A percentile compares a stretch with the other conserved stretches of the same genome.
Evolutionary conservation across 2,329 filamentous ascomycete genomes (phyloP).

Genomic region (Fusarium newnesense): DNA sequence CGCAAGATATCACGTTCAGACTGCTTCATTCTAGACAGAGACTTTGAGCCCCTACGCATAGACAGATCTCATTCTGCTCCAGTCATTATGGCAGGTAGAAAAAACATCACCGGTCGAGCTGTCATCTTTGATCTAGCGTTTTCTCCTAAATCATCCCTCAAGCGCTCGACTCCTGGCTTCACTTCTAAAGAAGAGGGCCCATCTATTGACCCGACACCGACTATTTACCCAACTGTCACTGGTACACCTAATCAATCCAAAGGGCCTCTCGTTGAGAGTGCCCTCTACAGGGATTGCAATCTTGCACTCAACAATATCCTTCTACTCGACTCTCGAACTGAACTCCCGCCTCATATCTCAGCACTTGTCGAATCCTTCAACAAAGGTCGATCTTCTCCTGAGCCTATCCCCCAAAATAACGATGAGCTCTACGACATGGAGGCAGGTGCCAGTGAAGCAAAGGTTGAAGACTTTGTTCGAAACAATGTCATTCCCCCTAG

Average conservation of each 20-base stretch:
- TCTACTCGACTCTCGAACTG: background rate
- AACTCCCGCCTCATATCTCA: background rate
- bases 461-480: constrained; percentile 3
- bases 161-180: background rate
- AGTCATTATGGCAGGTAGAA: background rate
- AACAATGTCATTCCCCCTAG: background rate
- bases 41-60: background rate
- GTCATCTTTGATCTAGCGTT: background rate
- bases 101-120: background rate
- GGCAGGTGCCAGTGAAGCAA: background rate
- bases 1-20: background rate
- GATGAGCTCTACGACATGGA: background rate
- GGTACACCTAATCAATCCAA: background rate
- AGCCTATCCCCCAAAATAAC: background rate
- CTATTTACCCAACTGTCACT: background rate
- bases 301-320: constrained; percentile 6
- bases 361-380: background rate
- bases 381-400: background rate
- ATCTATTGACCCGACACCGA: background rate
- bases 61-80: constrained; percentile 3
- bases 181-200: background rate
- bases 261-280: constrained; percentile 2
- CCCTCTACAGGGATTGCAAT: background rate
- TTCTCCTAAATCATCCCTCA: background rate
- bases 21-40: background rate